phyloP scores from a whole-genome alignment of 805 yeast genomes.

The Torulaspora delbrueckii region DNA sequence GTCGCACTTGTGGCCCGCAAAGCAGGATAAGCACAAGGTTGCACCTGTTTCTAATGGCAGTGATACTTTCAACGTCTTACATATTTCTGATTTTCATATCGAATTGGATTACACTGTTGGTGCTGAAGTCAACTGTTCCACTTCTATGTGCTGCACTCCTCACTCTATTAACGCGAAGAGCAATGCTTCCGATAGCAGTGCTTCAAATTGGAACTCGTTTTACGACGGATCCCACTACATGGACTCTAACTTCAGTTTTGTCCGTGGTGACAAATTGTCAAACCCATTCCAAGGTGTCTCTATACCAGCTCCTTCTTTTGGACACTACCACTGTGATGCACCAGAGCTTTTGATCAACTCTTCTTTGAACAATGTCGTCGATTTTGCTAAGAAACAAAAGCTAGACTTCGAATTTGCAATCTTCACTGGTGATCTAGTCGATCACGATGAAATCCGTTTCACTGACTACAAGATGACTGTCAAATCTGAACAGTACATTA shows the following conservation, averaged over 20 bases:
- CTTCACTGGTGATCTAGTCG: slow-evolving; percentile 72
- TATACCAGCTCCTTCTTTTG: slow-evolving; percentile 57
- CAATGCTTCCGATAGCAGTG: slow-evolving; percentile 27
- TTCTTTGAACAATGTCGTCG: slow-evolving; percentile 44
- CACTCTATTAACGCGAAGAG: slow-evolving; percentile 39
- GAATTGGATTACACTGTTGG: slow-evolving; percentile 52
- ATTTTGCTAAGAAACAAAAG: slow-evolving; percentile 33
- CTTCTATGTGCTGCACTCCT: slow-evolving; percentile 57
- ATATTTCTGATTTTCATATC: slow-evolving; percentile 62
- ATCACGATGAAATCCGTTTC: slow-evolving; percentile 53
- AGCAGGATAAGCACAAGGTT: slow-evolving; percentile 40
- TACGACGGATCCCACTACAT: slow-evolving; percentile 33
- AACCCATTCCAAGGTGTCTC: slow-evolving; percentile 26
- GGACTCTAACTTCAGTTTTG: slow-evolving; percentile 27
- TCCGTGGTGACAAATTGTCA: slow-evolving; percentile 27
- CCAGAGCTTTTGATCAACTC: slow-evolving; percentile 59
- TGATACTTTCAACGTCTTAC: slow-evolving; percentile 54
- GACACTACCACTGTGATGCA: slow-evolving; percentile 60
- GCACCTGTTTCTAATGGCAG: slow-evolving; percentile 43
- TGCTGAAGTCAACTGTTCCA: slow-evolving; percentile 53
- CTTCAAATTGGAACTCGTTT: slow-evolving; percentile 24
- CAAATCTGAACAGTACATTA: slow-evolving; percentile 48
- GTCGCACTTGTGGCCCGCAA: slow-evolving; percentile 42
- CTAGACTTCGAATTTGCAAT: slow-evolving; percentile 53
- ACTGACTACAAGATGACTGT: slow-evolving; percentile 46